phyloP scores from a whole-genome alignment of 139 green algal species.

The Dunaliella sp. region DNA sequence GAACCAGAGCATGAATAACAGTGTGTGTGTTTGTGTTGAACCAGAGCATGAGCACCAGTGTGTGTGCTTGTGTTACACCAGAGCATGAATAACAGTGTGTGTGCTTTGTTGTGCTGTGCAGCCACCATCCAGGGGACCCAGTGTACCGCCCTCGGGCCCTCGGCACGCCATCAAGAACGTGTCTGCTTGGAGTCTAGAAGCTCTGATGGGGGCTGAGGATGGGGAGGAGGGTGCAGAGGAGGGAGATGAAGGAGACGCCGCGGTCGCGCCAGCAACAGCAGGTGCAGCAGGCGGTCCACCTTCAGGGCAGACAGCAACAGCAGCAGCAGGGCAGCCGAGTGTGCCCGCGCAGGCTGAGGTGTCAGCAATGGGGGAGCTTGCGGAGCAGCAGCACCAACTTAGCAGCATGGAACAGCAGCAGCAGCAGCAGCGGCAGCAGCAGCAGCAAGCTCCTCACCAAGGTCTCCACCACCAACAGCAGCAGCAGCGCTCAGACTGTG shows the following conservation, averaged over 20 bases:
- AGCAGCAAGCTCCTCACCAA: background rate
- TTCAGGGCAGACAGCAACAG: background rate
- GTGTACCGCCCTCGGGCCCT: no score
- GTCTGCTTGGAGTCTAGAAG: background rate
- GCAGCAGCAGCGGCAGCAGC: background rate
- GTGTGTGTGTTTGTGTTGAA: no score
- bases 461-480: background rate
- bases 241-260: background rate
- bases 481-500: background rate
- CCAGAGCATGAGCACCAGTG: no score
- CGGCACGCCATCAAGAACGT: background rate
- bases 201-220: background rate
- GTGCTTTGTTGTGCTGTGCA: background rate
- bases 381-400: background rate
- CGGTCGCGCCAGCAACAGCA: background rate
- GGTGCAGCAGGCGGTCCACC: background rate
- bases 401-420: background rate
- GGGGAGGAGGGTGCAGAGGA: background rate
- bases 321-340: background rate
- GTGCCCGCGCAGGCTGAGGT: background rate
- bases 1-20: no score
- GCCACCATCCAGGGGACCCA: background rate
- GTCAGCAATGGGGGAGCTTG: background rate
- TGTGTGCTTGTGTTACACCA: background rate
- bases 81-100: no score